Evolutionary conservation across 2,329 filamentous ascomycete genomes (phyloP).

Genomic region (Alternaria triticina): DNA sequence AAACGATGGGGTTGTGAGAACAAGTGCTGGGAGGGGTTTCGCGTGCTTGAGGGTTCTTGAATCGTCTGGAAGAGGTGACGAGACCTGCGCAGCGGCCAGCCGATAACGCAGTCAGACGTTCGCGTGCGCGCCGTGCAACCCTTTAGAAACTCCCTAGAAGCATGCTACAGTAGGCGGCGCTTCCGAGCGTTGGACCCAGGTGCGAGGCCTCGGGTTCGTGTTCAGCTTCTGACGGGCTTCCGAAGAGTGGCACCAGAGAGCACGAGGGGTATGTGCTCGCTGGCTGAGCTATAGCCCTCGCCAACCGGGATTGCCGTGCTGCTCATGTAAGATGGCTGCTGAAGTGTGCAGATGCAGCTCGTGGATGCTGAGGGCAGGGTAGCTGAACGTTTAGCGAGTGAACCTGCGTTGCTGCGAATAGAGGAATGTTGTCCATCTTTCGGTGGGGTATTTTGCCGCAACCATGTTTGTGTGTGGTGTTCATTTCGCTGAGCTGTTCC

Average conservation of each 20-base stretch:
- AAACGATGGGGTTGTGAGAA: neutral
- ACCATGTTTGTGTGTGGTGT: neutral
- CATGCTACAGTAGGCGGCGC: conserved; percentile 6
- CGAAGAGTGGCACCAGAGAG: conserved; percentile 5
- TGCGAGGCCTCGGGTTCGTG: conserved; percentile 25
- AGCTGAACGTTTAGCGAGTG: conserved; percentile 7
- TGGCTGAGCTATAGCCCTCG: conserved; percentile 5
- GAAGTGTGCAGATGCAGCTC: conserved; percentile 8
- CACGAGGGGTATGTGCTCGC: conserved; percentile 5
- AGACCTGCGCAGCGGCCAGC: neutral
- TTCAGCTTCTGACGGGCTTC: conserved; percentile 10
- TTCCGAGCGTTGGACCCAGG: conserved; percentile 18
- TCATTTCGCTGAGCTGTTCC: neutral
- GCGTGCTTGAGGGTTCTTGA: neutral
- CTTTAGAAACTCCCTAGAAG: conserved; percentile 11
- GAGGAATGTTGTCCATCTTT: neutral
- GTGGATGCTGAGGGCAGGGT: conserved; percentile 3
- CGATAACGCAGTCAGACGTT: neutral
- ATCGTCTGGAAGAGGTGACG: neutral
- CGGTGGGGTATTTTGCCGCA: neutral
- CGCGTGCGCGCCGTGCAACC: conserved; percentile 9
- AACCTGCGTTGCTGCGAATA: neutral
- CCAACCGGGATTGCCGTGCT: conserved; percentile 7
- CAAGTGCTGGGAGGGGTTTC: neutral
- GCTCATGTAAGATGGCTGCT: conserved; percentile 1